phyloP scores from a whole-genome alignment of 2,329 filamentous ascomycete species.

The Nakataea oryzae region DNA sequence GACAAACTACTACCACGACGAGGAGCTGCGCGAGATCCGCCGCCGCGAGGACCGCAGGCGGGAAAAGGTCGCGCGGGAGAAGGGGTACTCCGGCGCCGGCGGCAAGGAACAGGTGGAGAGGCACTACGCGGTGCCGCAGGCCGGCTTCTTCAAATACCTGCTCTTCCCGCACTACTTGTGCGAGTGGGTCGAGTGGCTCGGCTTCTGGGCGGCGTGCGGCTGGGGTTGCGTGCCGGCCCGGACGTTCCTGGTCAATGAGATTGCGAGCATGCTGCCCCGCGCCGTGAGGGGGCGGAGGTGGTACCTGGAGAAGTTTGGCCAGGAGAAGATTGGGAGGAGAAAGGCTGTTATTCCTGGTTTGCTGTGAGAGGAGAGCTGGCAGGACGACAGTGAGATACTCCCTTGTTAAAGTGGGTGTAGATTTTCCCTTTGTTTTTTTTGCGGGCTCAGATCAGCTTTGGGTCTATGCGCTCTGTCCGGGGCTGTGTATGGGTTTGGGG shows the following conservation, averaged over 20 bases:
- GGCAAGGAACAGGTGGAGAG: constrained; percentile 47
- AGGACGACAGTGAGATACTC: too few species aligned
- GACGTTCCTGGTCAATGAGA: constrained; percentile 75
- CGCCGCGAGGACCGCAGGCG: constrained; percentile 54
- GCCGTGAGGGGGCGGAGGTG: constrained; percentile 72
- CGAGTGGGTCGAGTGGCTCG: constrained; percentile 94
- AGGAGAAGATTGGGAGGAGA: constrained; percentile 63
- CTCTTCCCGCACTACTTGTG: constrained; percentile 91
- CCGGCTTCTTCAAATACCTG: constrained; percentile 71
- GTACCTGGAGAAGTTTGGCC: constrained; percentile 84
- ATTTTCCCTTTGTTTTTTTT: not conserved
- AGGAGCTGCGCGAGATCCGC: constrained; percentile 78
- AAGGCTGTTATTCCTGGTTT: constrained; percentile 60
- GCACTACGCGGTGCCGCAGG: constrained; percentile 77
- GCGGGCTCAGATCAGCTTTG: too few species aligned
- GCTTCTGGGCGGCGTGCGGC: constrained; percentile 71
- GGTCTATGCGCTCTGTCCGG: too few species aligned
- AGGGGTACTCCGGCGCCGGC: constrained; percentile 25
- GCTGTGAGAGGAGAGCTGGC: constrained; percentile 18
- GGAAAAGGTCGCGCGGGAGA: constrained; percentile 28
- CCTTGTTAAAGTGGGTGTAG: too few species aligned
- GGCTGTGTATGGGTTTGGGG: too few species aligned
- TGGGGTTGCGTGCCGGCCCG: constrained; percentile 63
- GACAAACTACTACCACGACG: constrained; percentile 82
- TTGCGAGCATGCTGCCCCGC: constrained; percentile 81